phyloP scores from a whole-genome alignment of 2,329 filamentous ascomycete species.

The Helotiales sp. region DNA sequence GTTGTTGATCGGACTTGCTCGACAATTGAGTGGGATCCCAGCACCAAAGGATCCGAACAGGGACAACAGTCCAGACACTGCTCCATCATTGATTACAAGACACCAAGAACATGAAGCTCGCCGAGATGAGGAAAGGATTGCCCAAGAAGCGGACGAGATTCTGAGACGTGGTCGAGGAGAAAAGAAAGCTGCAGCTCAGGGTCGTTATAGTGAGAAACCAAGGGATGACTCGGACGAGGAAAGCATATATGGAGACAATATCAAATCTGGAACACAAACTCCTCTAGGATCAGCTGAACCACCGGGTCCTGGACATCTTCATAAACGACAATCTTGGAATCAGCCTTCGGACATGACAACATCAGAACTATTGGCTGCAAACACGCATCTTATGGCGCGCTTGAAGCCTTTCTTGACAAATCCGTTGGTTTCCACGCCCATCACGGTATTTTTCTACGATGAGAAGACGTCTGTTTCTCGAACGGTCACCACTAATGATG shows the following conservation, averaged over 20 bases:
- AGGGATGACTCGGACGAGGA: constrained; percentile 49
- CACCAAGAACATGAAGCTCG: constrained; percentile 54
- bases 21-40: constrained; percentile 86
- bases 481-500: constrained; percentile 83
- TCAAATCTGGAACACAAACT: constrained; percentile 18
- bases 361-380: constrained; percentile 78
- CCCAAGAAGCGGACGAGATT: constrained; percentile 77
- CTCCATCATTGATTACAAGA: constrained; percentile 35
- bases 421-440: constrained; percentile 74
- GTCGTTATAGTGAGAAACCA: constrained; percentile 74
- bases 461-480: constrained; percentile 79
- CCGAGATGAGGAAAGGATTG: constrained; percentile 68
- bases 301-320: constrained; percentile 45
- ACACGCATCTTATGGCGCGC: constrained; percentile 85
- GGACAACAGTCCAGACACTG: constrained; percentile 39
- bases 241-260: constrained; percentile 36
- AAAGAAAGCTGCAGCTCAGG: constrained; percentile 70
- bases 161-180: constrained; percentile 73
- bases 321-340: constrained; percentile 50
- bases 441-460: constrained; percentile 97
- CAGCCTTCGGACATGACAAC: constrained; percentile 67
- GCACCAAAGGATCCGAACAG: constrained; percentile 43
- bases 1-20: constrained; percentile 82
- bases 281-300: constrained; percentile 37
- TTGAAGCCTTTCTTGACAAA: constrained; percentile 89